Base-by-base conservation (phyloP, 2,329 filamentous ascomycete genomes). In the Ophiostoma australiae region DNA sequence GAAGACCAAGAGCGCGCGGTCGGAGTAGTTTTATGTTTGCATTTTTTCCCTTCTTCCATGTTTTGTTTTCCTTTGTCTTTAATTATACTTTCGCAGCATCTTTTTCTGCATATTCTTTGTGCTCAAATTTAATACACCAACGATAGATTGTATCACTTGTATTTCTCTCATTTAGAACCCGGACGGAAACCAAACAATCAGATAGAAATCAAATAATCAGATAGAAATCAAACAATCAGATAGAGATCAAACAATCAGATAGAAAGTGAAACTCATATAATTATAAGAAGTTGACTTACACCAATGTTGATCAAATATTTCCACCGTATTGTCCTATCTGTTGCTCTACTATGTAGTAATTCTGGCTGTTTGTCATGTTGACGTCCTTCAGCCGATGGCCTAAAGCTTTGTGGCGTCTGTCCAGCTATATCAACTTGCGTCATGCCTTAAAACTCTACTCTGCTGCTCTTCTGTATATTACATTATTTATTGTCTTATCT, bases 1-100 rank as follows among this genome's bases (percentile, higher is more conserved):
- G 72, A 72, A 73, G 67, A 74, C 73, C 8, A 65, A 27, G 27
- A 73, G 71, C 70, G 69, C 41, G 10, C 73, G 73, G 72, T 74
- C 74, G 71, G 72, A 72, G 33, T 75, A 75, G 35, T 72, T 31
- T 65, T 23, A 20, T 35, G 48, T 23, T 72, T 20, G 35, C 6
- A 44, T 33, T 44, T 44, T 44, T n/a, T 13, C 20, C 39, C 31
- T 13, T 13, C 1, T 58, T 58, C 31, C 33, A 37, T 66, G 5
- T 23, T 39, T 8, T 31, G 1, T 44, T 17, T 41, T 65, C 37
- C 6, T 39, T 69, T 33, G 20, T 68, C 23, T 58, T 27, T 27
- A 58, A 31, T 58, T 4, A 27, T 4, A 58, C 13, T 7, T 4
- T 58, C 52, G 8, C n/a, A 15, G 15, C 5, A 5, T 41, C 10